Evolutionary conservation across 225 moss, liverwort and hornwort species (phyloP).

Genomic region (Climacium dendroides): DNA sequence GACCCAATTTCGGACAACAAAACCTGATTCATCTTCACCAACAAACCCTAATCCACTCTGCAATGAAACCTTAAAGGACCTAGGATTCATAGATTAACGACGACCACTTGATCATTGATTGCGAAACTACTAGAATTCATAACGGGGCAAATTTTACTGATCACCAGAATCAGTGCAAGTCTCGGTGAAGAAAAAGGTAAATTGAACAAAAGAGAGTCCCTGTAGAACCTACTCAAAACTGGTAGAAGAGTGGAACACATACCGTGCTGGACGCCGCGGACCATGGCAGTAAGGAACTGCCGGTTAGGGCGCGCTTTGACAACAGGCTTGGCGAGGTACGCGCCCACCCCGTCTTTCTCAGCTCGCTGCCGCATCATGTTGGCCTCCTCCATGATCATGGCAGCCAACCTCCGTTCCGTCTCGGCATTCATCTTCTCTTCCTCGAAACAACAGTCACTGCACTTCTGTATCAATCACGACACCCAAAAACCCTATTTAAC

Average conservation of each 20-base stretch:
- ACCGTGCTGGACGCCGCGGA: conserved; percentile 90
- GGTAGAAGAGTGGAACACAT: not conserved
- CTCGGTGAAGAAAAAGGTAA: not conserved
- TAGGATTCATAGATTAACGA: not conserved
- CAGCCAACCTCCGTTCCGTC: conserved; percentile 62
- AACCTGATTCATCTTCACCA: too few species aligned
- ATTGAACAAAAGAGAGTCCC: not conserved
- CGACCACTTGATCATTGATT: not conserved
- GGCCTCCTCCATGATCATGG: conserved; percentile 94
- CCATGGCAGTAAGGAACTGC: conserved; percentile 78
- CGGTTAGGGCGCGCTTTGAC: conserved; percentile 75
- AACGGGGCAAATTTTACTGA: not conserved
- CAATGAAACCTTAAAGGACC: not conserved
- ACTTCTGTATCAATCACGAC: not conserved
- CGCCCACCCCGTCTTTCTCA: conserved; percentile 66
- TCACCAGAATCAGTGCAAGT: not conserved
- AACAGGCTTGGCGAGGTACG: conserved; percentile 69
- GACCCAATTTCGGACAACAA: not conserved
- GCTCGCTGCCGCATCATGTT: conserved; percentile 59
- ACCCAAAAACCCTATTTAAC: conserved; percentile 7
- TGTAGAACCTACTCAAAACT: not conserved
- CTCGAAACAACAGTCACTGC: not conserved
- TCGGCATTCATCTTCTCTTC: conserved; percentile 61
- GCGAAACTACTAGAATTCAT: not conserved
- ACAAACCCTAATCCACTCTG: too few species aligned